Evolutionary conservation across 2,329 filamentous ascomycete species (phyloP).

Genomic region (Atkinsonella texensis): DNA sequence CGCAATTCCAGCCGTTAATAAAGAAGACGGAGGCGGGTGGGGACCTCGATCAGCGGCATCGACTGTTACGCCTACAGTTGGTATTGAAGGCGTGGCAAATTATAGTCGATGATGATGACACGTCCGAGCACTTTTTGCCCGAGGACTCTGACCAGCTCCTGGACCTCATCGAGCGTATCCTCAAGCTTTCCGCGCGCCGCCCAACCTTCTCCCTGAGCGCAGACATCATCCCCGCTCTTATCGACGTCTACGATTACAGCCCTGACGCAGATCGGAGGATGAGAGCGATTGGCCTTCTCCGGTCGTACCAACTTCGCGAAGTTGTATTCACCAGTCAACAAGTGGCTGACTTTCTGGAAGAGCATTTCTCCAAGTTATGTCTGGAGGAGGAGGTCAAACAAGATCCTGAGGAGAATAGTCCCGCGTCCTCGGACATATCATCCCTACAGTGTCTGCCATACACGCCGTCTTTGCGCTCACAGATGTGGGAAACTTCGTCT

Average conservation of each 20-base stretch:
- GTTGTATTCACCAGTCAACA: constrained; percentile 3
- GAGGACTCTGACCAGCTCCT: constrained; percentile 1
- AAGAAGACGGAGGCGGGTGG: neutral
- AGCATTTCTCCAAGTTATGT: constrained; percentile 1
- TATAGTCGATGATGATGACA: neutral
- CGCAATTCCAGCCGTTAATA: neutral
- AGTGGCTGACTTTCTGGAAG: constrained; percentile 4
- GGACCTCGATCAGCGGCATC: neutral
- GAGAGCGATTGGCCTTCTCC: neutral
- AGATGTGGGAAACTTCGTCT: constrained; percentile 2
- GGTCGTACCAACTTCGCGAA: constrained; percentile 2
- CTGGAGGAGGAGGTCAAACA: neutral
- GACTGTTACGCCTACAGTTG: neutral
- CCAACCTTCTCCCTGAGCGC: constrained; percentile 2
- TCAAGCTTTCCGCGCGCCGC: neutral
- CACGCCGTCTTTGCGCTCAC: neutral
- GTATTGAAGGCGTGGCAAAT: constrained; percentile 1
- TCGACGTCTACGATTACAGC: constrained; percentile 3
- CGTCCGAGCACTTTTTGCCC: neutral
- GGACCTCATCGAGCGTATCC: constrained; percentile 3
- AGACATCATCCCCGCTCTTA: constrained; percentile 3
- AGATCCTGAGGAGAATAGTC: neutral
- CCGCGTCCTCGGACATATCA: neutral
- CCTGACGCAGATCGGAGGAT: neutral
- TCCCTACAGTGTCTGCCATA: neutral